Percentiles rank a stretch among this genome's conserved stretches.
These are phyloP conservation scores for Cerioporus squamosus DNA, from an alignment of 1,284 basidiomycete genomes.

Conservation along the genomic window DNA sequence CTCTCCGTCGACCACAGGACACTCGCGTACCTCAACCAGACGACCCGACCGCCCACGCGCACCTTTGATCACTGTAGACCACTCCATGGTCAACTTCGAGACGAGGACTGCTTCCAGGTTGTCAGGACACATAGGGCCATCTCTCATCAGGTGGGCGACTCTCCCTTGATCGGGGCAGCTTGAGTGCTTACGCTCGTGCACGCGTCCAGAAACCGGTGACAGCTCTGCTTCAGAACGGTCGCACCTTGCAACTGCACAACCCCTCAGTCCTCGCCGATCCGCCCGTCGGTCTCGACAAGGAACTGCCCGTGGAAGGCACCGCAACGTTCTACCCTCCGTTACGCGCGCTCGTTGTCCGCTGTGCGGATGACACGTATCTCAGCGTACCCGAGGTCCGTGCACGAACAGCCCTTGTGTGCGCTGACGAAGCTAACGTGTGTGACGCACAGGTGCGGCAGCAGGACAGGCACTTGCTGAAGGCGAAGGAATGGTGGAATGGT, in stretches of 20 bases:
- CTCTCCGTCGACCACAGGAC: slow-evolving; percentile 32
- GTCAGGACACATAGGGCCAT: slow-evolving; percentile 69
- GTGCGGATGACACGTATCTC: slow-evolving; percentile 52
- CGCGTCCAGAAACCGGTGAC: slow-evolving; percentile 48
- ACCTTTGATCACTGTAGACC: slow-evolving; percentile 60
- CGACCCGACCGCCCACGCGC: slow-evolving; percentile 50
- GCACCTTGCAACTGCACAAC: slow-evolving; percentile 51
- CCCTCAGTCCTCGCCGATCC: slow-evolving; percentile 33
- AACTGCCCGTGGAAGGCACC: slow-evolving; percentile 40
- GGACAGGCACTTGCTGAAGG: slow-evolving; percentile 46
- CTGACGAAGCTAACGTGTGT: neutral
- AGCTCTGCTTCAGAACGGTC: slow-evolving; percentile 45
- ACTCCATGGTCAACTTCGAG: slow-evolving; percentile 62
- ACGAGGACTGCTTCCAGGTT: slow-evolving; percentile 61
- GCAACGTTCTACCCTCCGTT: slow-evolving; percentile 44
- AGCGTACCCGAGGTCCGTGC: slow-evolving; percentile 44
- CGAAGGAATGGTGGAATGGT: slow-evolving; percentile 59
- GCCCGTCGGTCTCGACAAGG: neutral
- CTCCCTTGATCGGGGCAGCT: too few species aligned
- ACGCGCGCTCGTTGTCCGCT: slow-evolving; percentile 50
- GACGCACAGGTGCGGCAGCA: slow-evolving; percentile 54
- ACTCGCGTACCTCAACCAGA: slow-evolving; percentile 48
- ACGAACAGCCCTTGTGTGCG: neutral
- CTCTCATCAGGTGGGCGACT: slow-evolving; percentile 65
- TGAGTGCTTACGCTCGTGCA: too few species aligned